A percentile compares a stretch with the other conserved stretches of the same genome.
Conservation (phyloP, 2,329 filamentous ascomycete genomes). For the Xylariaceae sp. region DNA sequence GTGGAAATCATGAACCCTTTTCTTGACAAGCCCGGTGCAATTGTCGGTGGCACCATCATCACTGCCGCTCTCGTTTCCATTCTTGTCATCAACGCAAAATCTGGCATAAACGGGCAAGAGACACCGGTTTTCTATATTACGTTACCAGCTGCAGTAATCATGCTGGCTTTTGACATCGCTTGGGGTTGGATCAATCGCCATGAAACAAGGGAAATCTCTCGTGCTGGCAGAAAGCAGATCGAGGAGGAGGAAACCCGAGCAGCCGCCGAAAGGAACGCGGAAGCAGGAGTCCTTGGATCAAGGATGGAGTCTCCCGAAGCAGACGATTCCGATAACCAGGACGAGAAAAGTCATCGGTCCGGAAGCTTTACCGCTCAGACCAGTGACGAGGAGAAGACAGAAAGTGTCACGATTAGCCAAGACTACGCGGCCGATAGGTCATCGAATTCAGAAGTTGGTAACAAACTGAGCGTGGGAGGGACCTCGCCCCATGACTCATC, state of each 20-base stretch:
- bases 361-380: background rate
- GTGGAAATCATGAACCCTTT: slow-evolving; percentile 77
- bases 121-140: slow-evolving; percentile 67
- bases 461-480: background rate
- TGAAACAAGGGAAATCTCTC: slow-evolving; percentile 62
- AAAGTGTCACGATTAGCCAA: background rate
- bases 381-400: background rate
- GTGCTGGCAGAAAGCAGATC: slow-evolving; percentile 50
- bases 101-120: slow-evolving; percentile 42
- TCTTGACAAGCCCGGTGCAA: slow-evolving; percentile 63
- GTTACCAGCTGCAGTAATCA: slow-evolving; percentile 63
- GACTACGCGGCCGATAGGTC: background rate
- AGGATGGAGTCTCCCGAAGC: background rate
- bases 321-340: background rate
- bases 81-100: slow-evolving; percentile 63
- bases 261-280: slow-evolving; percentile 14
- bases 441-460: background rate
- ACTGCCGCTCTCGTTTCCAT: slow-evolving; percentile 63
- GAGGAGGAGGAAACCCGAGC: slow-evolving; percentile 29
- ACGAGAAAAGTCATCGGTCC: slow-evolving; percentile 2
- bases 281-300: slow-evolving; percentile 6
- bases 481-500: background rate
- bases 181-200: slow-evolving; percentile 63
- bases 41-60: slow-evolving; percentile 65
- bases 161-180: slow-evolving; percentile 65